Evolutionary conservation across 2,329 filamentous ascomycete genomes (phyloP), one percentile per base, ranked within the genome.

Genomic region (Epichloe gansuensis): DNA sequence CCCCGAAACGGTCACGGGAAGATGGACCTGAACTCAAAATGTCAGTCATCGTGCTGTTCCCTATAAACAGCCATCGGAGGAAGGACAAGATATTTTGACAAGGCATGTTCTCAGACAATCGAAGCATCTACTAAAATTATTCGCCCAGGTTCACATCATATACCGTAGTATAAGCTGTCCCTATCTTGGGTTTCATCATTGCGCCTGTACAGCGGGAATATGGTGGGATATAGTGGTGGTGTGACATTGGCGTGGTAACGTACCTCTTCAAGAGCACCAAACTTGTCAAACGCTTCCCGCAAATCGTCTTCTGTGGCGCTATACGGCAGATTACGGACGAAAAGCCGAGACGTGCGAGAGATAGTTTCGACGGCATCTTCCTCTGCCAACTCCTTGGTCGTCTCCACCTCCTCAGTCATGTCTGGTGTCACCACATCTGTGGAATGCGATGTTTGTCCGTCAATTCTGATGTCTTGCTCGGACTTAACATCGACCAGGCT

Each of bases 121-220:
- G 83, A 91, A 86, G 88, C 88, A 95, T 97, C 91, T 98, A 98
- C 93, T 96, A 98, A 95, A 94, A 95, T 93, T 86, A 9, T 80
- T 88, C 84, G 90, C 84, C 85, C 85, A 83, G 82, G 71, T 78
- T 89, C 76, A 82, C 87, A 91, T 94, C 91, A 97, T 76, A 76
- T 89, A 87, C 88, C 73, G 68, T 63, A 76, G 86, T 86, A 91
- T 96, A 87, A 90, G 91, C 83, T 97, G 93, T 97, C 93, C 93
- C 93, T 97, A 97, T 97, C 93, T 86, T 55, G 86, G 87, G 81
- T 75, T 88, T 97, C 91, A 97, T 97, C 93, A 91, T 80, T 70
- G 73, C 75, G 76, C 58, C 58, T 44, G 37, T 12, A 4, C 23
- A 23, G 23, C 9, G n/a, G 15, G 31, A 12, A 21, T 8, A 15